Percentiles rank a stretch among this genome's conserved stretches.
These are phyloP conservation scores for Paramecium pentaurelia DNA, from an alignment of 73 alveolate species.

Conservation along the genomic window DNA sequence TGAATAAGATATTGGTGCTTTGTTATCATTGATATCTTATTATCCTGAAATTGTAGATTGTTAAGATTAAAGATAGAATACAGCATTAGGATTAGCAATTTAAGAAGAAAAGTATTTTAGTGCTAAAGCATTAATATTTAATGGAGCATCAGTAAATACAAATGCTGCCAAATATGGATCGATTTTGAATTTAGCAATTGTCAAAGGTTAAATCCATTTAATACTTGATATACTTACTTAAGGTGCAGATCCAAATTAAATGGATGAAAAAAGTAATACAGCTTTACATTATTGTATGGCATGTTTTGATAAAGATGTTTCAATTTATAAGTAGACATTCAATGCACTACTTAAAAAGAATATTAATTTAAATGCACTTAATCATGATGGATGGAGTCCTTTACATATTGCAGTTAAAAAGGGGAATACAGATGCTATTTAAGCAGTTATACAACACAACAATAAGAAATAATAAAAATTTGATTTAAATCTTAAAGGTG, in stretches of 20 bases:
- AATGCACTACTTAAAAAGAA: background rate
- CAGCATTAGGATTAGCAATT: slow-evolving; percentile 72
- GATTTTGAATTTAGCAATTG: slow-evolving; percentile 70
- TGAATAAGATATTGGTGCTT: slow-evolving; percentile 58
- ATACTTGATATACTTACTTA: slow-evolving; percentile 57
- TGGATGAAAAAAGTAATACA: slow-evolving; percentile 68
- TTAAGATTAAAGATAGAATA: slow-evolving; percentile 64
- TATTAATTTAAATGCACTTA: slow-evolving; percentile 62
- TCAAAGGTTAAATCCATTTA: slow-evolving; percentile 57
- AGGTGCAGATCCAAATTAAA: slow-evolving; percentile 65
- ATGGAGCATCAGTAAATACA: slow-evolving; percentile 66
- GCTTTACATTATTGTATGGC: slow-evolving; percentile 74
- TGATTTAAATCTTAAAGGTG: slow-evolving; percentile 66
- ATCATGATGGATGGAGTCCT: slow-evolving; percentile 71
- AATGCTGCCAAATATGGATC: slow-evolving; percentile 73
- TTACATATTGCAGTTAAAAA: slow-evolving; percentile 72
- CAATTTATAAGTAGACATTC: background rate
- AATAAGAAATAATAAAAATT: slow-evolving; percentile 9
- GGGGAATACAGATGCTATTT: slow-evolving; percentile 65
- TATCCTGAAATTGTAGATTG: slow-evolving; percentile 16
- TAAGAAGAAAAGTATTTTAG: slow-evolving; percentile 68
- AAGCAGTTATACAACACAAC: slow-evolving; percentile 63
- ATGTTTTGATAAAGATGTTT: slow-evolving; percentile 59
- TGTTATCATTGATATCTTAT: slow-evolving; percentile 8
- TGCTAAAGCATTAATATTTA: slow-evolving; percentile 62